phyloP scores from a whole-genome alignment of 306 rosid species.

The Canavalia ensiformis region DNA sequence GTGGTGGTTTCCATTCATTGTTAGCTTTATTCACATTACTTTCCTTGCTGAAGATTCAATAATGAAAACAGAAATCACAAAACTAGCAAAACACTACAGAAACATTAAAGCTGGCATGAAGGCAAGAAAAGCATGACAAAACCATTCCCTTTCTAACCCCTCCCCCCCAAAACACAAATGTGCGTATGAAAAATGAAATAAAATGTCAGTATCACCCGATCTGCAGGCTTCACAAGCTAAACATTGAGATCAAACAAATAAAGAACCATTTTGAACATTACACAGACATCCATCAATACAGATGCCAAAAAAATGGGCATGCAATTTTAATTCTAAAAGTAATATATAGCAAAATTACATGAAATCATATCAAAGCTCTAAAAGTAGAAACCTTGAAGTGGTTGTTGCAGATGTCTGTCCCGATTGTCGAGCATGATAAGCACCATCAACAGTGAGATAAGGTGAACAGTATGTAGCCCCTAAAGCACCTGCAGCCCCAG shows the following conservation, averaged over 20 bases:
- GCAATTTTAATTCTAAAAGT: constrained; percentile 19
- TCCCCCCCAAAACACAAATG: background rate
- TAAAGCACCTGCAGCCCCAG: constrained; percentile 95
- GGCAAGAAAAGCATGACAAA: constrained; percentile 11
- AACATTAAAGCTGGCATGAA: background rate
- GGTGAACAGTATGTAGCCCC: constrained; percentile 89
- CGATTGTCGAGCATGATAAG: constrained; percentile 76
- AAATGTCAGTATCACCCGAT: background rate
- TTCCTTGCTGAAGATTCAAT: constrained; percentile 71
- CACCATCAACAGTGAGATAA: constrained; percentile 83
- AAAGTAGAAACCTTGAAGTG: constrained; percentile 58
- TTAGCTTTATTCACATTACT: constrained; percentile 59
- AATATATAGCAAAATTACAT: background rate
- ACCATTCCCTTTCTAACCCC: background rate
- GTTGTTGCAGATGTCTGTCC: constrained; percentile 77
- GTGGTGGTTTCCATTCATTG: constrained; percentile 72
- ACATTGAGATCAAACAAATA: background rate
- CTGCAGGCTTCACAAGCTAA: constrained; percentile 9
- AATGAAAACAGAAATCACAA: constrained; percentile 35
- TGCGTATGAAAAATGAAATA: background rate
- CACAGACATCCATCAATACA: too few relatives aligned
- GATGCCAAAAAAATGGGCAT: constrained; percentile 2
- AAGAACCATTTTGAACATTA: background rate
- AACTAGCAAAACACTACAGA: constrained; percentile 13
- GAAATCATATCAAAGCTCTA: constrained; percentile 16